A percentile compares a stretch with the other conserved stretches of the same genome.
These are phyloP conservation scores for Pholiota microspora DNA, from an alignment of 768 basidiomycete species.

Conservation along the genomic window DNA sequence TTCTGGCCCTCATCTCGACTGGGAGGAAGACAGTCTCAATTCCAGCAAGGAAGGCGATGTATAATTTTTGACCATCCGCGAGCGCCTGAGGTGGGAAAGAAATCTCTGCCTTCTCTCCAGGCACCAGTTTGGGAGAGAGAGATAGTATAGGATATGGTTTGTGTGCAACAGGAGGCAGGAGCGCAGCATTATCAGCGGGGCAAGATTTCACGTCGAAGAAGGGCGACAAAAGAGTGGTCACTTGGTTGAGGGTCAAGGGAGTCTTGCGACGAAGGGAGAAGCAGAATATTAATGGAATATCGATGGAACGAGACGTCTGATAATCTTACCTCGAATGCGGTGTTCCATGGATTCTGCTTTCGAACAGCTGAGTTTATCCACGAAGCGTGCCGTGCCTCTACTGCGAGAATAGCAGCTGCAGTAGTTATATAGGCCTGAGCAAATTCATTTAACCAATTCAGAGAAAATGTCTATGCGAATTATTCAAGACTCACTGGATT, in stretches of 20 bases:
- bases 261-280: slow-evolving; percentile 25
- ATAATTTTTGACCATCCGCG: slow-evolving; percentile 30
- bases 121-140: slow-evolving; percentile 17
- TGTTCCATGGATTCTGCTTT: slow-evolving; percentile 52
- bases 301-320: not conserved
- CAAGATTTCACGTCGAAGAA: slow-evolving; percentile 56
- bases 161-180: slow-evolving; percentile 30
- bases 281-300: not conserved
- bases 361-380: slow-evolving; percentile 56
- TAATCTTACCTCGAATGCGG: slow-evolving; percentile 52
- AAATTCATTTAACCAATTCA: not conserved
- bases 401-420: slow-evolving; percentile 56
- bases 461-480: not conserved
- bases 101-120: slow-evolving; percentile 21
- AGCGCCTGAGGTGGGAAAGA: slow-evolving; percentile 18
- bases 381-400: slow-evolving; percentile 62
- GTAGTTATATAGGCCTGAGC: slow-evolving; percentile 41
- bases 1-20: slow-evolving; percentile 21
- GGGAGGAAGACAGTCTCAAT: slow-evolving; percentile 39
- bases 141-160: slow-evolving; percentile 25
- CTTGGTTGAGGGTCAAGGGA: slow-evolving; percentile 38
- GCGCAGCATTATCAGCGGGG: slow-evolving; percentile 47
- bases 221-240: slow-evolving; percentile 34
- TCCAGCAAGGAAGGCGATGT: slow-evolving; percentile 50
- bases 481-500: slow-evolving; percentile 31